Evolutionary conservation across 2,329 filamentous ascomycete species (phyloP), one percentile per base, ranked within the genome.

Genomic region (Colletotrichum falcatum): DNA sequence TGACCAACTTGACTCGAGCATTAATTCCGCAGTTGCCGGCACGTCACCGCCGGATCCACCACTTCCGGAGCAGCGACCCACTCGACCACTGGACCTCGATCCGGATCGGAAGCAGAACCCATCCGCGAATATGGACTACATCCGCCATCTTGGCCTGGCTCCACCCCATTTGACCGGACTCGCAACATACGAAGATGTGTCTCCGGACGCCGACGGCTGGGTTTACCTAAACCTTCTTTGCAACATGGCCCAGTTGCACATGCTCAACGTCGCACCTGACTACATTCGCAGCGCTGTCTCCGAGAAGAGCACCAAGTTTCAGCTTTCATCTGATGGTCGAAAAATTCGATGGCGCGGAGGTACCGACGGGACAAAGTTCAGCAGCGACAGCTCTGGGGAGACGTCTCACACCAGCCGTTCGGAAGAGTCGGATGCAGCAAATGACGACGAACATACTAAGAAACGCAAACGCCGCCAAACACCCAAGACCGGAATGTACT

Each of bases 181-280:
- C 1, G 23, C 55, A 6, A 61, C 48, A 0, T 61, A 80, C 2
- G 58, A 62, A 1, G 85, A 89, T 61, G 87, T 89, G 14, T 85
- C 87, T 18, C 86, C 90, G 0, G 90, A 91, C 65, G 84, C 85
- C 0, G 90, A 94, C 33, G 92, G 92, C 5, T 96, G 93, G 93
- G 89, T 95, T 0, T 95, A 95, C 75, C 82, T 96, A 8, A 96
- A 96, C 74, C 81, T 97, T 1, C 84, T 97, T 1, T 90, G 91
- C 77, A 94, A 92, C 76, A 87, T 97, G 84, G 94, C 94, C 0
- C 94, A 97, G 79, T 82, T 97, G 23, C 94, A 97, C 75, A 95
- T 94, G 0, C 86, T 96, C 74, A 95, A 94, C 69, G 93, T 97
- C 1, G 94, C 94, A 0, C 86, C 91, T 0, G 89, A 91, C 35